Base-by-base conservation (phyloP, 148 eudicot genomes). In the Vaccinium vitisidaea region DNA sequence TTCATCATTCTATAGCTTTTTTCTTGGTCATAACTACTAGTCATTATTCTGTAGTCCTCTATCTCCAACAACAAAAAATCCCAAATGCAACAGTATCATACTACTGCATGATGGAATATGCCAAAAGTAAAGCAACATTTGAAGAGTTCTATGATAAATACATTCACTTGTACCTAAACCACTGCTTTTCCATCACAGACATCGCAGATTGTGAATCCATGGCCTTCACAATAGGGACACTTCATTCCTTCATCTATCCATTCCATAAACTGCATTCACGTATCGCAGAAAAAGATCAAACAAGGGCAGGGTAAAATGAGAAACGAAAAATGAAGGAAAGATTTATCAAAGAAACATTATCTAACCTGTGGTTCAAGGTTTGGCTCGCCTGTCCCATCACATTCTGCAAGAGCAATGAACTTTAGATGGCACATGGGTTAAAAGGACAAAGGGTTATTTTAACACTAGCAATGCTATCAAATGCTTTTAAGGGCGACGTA, bases 321-420 rank as follows among this genome's bases (percentile, higher is more conserved):
- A 73, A 23, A 50, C 52, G 46, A 27, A 39, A 70, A 80, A 58
- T n/a, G 59, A 16, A 77, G 21, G 30, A 77, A 59, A 49, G 2
- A 32, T 61, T 43, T n/a, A 10, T 63, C 53, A 56, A 5, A 12
- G 9, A 84, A 74, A 48, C n/a, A 32, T 39, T 80, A 59, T 79
- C 78, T 55, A 56, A 96, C 99, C 99, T 96, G 99, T 83, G 85
- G 86, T 84, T 97, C 99, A 32, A 97, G 76, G 84, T 97, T 94
- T 58, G 98, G 95, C 75, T 97, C 99, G 18, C 99, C 99, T 19
- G 93, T 89, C 76, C 99, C 99, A 78, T 97, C 99, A 87, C 99
- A 97, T 87, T 95, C 99, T 96, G 96, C 91, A 86, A 88, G 30
- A 84, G 79, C 78, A 88, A 80, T 53, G 4, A 10, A 63, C 25